Conservation (phyloP, 2,329 filamentous ascomycete genomes). For the Curvularia eragrostidis region DNA sequence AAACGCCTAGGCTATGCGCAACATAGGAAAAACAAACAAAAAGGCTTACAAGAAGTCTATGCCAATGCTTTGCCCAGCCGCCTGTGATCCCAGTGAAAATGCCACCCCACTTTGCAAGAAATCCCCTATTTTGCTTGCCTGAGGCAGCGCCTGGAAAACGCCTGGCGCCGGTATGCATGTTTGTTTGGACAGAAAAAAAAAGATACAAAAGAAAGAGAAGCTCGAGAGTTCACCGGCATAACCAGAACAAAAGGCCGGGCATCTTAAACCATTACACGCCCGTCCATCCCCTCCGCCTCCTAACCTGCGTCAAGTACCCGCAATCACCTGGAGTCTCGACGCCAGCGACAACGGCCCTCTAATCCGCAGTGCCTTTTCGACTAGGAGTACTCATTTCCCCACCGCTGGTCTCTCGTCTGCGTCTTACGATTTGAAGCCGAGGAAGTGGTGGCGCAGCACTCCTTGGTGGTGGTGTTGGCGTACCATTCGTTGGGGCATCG, state of each 20-base stretch:
- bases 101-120: neutral
- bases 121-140: neutral
- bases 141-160: constrained; percentile 1
- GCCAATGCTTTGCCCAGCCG: constrained; percentile 4
- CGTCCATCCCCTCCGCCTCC: constrained; percentile 25
- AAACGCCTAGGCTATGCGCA: constrained; percentile 5
- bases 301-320: constrained; percentile 18
- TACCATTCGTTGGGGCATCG: constrained; percentile 15
- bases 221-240: too few species aligned
- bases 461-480: constrained; percentile 1
- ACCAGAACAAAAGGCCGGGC: neutral
- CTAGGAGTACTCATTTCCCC: constrained; percentile 47
- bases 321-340: neutral
- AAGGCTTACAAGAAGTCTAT: neutral
- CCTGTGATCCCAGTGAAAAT: neutral
- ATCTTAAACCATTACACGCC: constrained; percentile 1
- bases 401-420: constrained; percentile 46
- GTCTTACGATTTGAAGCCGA: constrained; percentile 41
- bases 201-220: neutral
- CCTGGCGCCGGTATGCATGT: constrained; percentile 2
- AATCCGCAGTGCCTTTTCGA: constrained; percentile 23
- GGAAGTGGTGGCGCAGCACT: constrained; percentile 35
- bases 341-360: constrained; percentile 13
- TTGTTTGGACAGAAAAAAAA: constrained; percentile 1
- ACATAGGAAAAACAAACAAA: neutral